Evolutionary conservation across 73 alveolate species (phyloP).

Genomic region (Paramecium sonneborni): DNA sequence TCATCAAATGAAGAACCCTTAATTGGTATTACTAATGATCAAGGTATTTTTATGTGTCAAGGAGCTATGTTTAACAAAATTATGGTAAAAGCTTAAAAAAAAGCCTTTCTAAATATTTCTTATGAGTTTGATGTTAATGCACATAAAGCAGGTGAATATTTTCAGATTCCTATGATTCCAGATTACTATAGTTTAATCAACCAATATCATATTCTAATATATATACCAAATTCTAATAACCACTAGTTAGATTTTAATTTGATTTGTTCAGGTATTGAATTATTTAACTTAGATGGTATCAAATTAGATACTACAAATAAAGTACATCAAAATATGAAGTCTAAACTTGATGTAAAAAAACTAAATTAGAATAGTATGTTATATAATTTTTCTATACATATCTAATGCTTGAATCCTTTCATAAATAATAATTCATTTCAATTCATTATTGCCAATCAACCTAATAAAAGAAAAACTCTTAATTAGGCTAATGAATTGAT

Average conservation of each 20-base stretch:
- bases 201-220: slow-evolving; percentile 27
- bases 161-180: slow-evolving; percentile 34
- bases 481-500: neutral
- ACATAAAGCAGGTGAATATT: neutral
- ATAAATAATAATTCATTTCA: neutral
- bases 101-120: neutral
- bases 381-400: slow-evolving; percentile 3
- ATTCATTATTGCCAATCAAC: neutral
- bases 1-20: neutral
- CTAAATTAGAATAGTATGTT: neutral
- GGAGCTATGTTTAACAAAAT: slow-evolving; percentile 19
- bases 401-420: slow-evolving; percentile 18
- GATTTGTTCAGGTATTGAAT: slow-evolving; percentile 4
- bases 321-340: neutral
- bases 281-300: neutral
- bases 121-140: slow-evolving; percentile 36
- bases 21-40: neutral
- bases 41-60: neutral
- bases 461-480: neutral
- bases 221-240: neutral
- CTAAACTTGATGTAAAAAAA: neutral
- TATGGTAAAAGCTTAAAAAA: neutral
- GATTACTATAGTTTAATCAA: slow-evolving; percentile 1
- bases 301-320: neutral
- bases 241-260: neutral